These are phyloP conservation scores for Henckelia pumila DNA, from an alignment of 257 asterid genomes.

Conservation along the genomic window DNA sequence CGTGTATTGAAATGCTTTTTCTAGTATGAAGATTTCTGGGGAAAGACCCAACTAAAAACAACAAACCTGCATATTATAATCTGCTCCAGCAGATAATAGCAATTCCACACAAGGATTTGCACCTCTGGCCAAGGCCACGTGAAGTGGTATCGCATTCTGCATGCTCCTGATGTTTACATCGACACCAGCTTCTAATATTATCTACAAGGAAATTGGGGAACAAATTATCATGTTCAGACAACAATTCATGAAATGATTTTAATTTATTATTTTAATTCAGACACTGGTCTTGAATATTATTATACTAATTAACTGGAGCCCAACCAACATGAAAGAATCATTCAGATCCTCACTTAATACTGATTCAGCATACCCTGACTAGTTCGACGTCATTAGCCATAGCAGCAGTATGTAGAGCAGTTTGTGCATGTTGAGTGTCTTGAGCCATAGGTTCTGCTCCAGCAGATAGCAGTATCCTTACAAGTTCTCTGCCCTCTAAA, in stretches of 20 bases:
- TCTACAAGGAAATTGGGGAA: conserved; percentile 38
- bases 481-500: conserved; percentile 92
- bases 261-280: conserved; percentile 10
- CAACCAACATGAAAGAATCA: conserved; percentile 17
- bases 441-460: conserved; percentile 93
- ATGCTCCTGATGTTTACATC: conserved; percentile 86
- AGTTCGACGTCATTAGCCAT: conserved; percentile 89
- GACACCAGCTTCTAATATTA: conserved; percentile 92
- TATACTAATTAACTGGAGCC: conserved; percentile 11
- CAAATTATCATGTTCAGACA: conserved; percentile 16
- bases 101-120: conserved; percentile 91
- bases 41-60: conserved; percentile 22
- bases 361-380: conserved; percentile 68
- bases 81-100: conserved; percentile 93
- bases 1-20: too few relatives aligned
- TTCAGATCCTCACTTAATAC: conserved; percentile 5
- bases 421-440: conserved; percentile 79
- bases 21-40: conserved; percentile 13
- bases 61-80: conserved; percentile 84
- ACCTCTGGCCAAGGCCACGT: conserved; percentile 98
- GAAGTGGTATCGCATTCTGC: conserved; percentile 88
- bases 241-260: conserved; percentile 7
- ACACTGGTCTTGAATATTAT: conserved; percentile 8
- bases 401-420: conserved; percentile 94
- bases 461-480: conserved; percentile 69